phyloP scores from a whole-genome alignment of 78 protist genomes.

The Polysphondylium violaceum region DNA sequence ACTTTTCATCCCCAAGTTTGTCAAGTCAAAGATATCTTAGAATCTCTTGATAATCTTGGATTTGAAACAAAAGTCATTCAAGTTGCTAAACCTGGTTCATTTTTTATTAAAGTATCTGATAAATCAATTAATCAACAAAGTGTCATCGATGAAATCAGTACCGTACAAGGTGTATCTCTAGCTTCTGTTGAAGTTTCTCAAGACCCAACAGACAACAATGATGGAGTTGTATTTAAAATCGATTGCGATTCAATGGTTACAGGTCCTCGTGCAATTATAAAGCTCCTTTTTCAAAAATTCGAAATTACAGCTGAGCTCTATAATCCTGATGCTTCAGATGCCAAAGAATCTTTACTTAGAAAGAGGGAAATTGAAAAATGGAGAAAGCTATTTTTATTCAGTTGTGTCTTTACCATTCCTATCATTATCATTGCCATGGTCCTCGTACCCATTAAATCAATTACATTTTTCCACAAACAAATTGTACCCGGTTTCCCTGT shows the following conservation, averaged over 20 bases:
- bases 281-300: background rate
- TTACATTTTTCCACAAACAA: constrained; percentile 13
- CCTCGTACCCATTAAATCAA: constrained; percentile 33
- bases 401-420: constrained; percentile 31
- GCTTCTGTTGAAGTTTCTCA: background rate
- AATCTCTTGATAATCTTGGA: constrained; percentile 29
- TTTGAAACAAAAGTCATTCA: constrained; percentile 61
- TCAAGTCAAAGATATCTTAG: constrained; percentile 14
- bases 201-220: no score
- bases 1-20: constrained; percentile 18
- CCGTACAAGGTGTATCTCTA: background rate
- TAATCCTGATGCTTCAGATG: constrained; percentile 50
- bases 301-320: constrained; percentile 7
- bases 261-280: constrained; percentile 41
- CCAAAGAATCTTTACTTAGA: constrained; percentile 57
- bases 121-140: background rate
- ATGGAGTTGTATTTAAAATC: constrained; percentile 11
- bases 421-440: constrained; percentile 62
- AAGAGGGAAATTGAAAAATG: constrained; percentile 73
- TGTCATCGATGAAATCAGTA: background rate
- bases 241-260: constrained; percentile 32
- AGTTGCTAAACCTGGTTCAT: constrained; percentile 44
- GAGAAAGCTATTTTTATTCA: constrained; percentile 28
- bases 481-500: constrained; percentile 9
- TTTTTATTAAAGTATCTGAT: background rate